Evolutionary conservation across 2,329 filamentous ascomycete species (phyloP).

Genomic region (Ophiosphaerella korrae): DNA sequence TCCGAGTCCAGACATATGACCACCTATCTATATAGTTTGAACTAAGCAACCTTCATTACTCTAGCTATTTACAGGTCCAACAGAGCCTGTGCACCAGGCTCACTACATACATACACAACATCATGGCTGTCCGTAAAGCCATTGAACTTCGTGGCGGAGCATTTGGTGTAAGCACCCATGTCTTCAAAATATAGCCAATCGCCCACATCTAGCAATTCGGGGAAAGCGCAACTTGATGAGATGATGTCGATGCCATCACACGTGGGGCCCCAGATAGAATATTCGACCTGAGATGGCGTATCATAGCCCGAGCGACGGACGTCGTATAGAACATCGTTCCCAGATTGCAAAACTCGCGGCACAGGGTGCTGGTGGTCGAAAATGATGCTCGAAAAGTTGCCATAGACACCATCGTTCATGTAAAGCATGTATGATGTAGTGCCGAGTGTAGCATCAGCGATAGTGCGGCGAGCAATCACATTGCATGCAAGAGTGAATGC

Average conservation of each 20-base stretch:
- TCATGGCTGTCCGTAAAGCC: constrained; percentile 93
- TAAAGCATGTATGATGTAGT: constrained; percentile 92
- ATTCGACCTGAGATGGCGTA: constrained; percentile 68
- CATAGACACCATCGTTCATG: constrained; percentile 95
- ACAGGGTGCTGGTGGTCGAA: constrained; percentile 95
- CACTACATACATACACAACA: constrained; percentile 92
- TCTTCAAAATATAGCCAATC: constrained; percentile 99
- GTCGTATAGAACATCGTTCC: constrained; percentile 62
- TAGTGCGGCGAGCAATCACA: constrained; percentile 91
- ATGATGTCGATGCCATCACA: constrained; percentile 98
- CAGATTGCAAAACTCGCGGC: constrained; percentile 76
- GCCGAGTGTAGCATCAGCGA: constrained; percentile 70
- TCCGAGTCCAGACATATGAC: neutral
- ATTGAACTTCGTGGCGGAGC: constrained; percentile 96
- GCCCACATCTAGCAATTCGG: constrained; percentile 81
- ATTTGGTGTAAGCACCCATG: constrained; percentile 99
- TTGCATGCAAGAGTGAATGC: constrained; percentile 96
- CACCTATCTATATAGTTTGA: neutral
- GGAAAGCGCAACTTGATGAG: constrained; percentile 76
- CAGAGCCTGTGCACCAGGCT: constrained; percentile 81
- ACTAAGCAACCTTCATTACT: neutral
- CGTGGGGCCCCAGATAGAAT: constrained; percentile 97
- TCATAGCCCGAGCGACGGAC: constrained; percentile 43
- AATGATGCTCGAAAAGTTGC: constrained; percentile 99
- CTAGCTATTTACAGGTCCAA: constrained; percentile 49